Evolutionary conservation across 2,329 filamentous ascomycete genomes (phyloP), one percentile per base, ranked within the genome.

Genomic region (Madurella fahalii): DNA sequence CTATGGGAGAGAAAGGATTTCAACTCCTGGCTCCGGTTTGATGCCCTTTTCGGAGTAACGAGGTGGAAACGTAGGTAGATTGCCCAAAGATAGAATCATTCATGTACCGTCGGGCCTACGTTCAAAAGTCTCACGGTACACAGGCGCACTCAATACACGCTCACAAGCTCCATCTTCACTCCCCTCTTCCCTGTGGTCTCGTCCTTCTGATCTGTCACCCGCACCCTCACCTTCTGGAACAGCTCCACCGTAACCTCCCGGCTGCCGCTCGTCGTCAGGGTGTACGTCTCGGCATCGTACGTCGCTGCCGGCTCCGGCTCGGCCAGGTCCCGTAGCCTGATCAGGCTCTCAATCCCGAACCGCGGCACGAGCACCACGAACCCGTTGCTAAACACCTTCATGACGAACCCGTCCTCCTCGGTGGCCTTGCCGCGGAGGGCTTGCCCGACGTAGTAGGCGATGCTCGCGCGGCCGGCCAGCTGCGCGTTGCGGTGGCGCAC

Each of bases 371-470:
- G 92, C 11, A 97, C 92, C 16, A 97, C 94, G 64, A 96, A 93
- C 7, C 94, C 94, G 73, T 99, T 99, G 69, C 89, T 91, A 72
- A 99, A 99, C 50, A 99, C 87, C 68, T 90, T 89, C 89, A 99
- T 95, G 44, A 99, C 85, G 70, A 96, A 97, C 2, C 90, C 94
- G 54, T 96, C 92, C 71, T 96, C 92, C 64, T 92, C 86, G 8
- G 83, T 82, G 31, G 82, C 77, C 61, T 78, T 76, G 59, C 82
- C 90, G 74, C 94, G 94, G 53, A 99, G 85, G 12, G 93, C 91
- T 74, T 99, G 94, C 0, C 94, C 94, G 47, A 99, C 94, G 69
- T 97, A 99, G 75, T 97, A 99, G 64, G 96, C 92, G 59, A 99
- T 92, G 63, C 88, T 94, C 25, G 94, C 93, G 56, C 94, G 85